phyloP scores from a whole-genome alignment of 805 yeast genomes.

The Brettanomyces nanus region DNA sequence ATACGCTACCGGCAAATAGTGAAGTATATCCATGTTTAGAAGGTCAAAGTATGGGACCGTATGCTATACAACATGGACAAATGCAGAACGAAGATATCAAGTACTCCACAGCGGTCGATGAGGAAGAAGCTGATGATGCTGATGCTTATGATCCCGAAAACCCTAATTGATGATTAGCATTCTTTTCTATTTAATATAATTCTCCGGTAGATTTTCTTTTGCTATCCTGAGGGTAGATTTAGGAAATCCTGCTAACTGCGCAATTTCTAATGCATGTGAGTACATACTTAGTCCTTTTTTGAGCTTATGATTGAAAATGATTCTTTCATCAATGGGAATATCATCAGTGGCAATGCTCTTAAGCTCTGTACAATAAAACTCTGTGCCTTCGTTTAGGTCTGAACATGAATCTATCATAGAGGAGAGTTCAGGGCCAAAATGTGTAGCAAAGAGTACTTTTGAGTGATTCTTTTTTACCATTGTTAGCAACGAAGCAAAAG shows the following conservation, averaged over 20 bases:
- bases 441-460: constrained; percentile 83
- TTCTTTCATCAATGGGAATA: constrained; percentile 22
- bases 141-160: constrained; percentile 19
- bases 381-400: constrained; percentile 17
- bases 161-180: not conserved
- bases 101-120: no score
- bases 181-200: not conserved
- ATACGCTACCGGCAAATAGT: not conserved
- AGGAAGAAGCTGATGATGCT: constrained; percentile 5
- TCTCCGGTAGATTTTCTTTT: constrained; percentile 7
- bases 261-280: constrained; percentile 73
- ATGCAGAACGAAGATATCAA: no score
- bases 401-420: constrained; percentile 28
- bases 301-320: constrained; percentile 48
- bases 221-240: constrained; percentile 48
- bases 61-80: no score
- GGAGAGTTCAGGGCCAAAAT: constrained; percentile 56
- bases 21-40: not conserved
- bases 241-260: constrained; percentile 76
- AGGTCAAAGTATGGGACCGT: no score
- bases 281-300: constrained; percentile 60
- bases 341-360: constrained; percentile 10
- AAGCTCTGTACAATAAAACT: constrained; percentile 21
- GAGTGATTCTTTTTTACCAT: constrained; percentile 49
- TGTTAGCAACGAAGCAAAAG: constrained; percentile 63